Conservation (phyloP, 805 yeast genomes). For the Starmerella stigmatis region DNA sequence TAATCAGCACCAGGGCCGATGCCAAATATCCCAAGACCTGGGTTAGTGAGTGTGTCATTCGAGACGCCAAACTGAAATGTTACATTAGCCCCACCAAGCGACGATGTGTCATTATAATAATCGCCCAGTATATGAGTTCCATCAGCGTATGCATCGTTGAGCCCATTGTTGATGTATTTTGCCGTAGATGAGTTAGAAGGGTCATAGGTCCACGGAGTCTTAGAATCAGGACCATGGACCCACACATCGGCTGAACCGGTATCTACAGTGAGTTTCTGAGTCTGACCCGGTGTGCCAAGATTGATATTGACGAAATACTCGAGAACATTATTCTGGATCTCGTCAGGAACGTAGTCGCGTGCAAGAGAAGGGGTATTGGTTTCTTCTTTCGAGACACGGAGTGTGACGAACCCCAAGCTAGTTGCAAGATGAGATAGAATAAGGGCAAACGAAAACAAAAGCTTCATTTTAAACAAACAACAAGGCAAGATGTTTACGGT, state of each 20-base stretch:
- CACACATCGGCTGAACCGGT: constrained; percentile 65
- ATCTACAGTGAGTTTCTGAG: constrained; percentile 41
- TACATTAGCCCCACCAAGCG: neutral
- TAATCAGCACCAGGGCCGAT: too few species aligned
- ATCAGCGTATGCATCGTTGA: constrained; percentile 4
- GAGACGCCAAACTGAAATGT: neutral
- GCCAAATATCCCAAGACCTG: constrained; percentile 25
- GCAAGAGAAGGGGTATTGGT: too few species aligned
- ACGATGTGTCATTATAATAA: constrained; percentile 50
- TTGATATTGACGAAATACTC: constrained; percentile 8
- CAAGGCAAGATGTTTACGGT: too few species aligned
- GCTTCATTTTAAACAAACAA: too few species aligned
- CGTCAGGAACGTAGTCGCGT: too few species aligned
- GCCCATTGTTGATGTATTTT: constrained; percentile 4
- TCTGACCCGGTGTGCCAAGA: constrained; percentile 48
- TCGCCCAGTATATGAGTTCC: neutral
- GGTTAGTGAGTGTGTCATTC: too few species aligned
- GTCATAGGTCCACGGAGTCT: constrained; percentile 21
- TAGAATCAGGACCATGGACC: constrained; percentile 35
- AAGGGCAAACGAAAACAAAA: too few species aligned
- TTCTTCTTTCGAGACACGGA: too few species aligned
- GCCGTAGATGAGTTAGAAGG: constrained; percentile 22
- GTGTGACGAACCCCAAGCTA: too few species aligned
- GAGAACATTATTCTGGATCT: too few species aligned
- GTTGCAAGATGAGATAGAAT: too few species aligned